Evolutionary conservation across 2,329 filamentous ascomycete genomes (phyloP).

Genomic region (Colletotrichum lupini): DNA sequence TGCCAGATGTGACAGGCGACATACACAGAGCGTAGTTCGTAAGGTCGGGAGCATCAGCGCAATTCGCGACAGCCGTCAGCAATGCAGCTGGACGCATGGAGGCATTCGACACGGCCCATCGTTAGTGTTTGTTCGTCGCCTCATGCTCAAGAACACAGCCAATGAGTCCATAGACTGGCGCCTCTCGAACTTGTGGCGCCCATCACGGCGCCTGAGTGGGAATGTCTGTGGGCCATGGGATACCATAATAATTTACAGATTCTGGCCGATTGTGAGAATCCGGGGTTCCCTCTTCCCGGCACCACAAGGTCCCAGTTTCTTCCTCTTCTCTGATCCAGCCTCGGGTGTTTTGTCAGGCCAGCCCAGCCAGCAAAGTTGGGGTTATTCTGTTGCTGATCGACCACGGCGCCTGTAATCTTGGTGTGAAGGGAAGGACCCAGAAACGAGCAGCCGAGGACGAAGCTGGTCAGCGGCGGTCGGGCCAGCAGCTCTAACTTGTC

Average conservation of each 20-base stretch:
- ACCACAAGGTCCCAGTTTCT: constrained; percentile 9
- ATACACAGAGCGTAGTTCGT: background rate
- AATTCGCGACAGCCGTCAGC: constrained; percentile 14
- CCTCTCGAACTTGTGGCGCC: constrained; percentile 7
- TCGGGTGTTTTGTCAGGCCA: constrained; percentile 5
- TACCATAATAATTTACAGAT: constrained; percentile 1
- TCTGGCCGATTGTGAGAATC: constrained; percentile 8
- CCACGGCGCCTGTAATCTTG: constrained; percentile 15
- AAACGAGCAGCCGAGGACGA: constrained; percentile 10
- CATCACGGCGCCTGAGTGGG: constrained; percentile 1
- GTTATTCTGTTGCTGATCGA: constrained; percentile 13
- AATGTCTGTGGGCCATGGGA: background rate
- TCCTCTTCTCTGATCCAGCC: background rate
- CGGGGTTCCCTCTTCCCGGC: constrained; percentile 18
- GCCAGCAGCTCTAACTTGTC: background rate
- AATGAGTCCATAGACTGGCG: constrained; percentile 10
- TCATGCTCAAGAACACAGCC: constrained; percentile 1
- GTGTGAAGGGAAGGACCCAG: constrained; percentile 29
- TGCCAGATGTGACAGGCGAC: constrained; percentile 15
- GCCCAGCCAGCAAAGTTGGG: constrained; percentile 10
- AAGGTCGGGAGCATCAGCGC: background rate
- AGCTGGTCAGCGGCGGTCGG: constrained; percentile 4
- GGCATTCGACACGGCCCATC: background rate
- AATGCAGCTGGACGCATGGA: constrained; percentile 8
- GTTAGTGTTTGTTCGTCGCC: constrained; percentile 6